A percentile compares a stretch with the other conserved stretches of the same genome.
Conservation (phyloP, 192 early-diverging fungal genomes). For the Thamnidium elegans region DNA sequence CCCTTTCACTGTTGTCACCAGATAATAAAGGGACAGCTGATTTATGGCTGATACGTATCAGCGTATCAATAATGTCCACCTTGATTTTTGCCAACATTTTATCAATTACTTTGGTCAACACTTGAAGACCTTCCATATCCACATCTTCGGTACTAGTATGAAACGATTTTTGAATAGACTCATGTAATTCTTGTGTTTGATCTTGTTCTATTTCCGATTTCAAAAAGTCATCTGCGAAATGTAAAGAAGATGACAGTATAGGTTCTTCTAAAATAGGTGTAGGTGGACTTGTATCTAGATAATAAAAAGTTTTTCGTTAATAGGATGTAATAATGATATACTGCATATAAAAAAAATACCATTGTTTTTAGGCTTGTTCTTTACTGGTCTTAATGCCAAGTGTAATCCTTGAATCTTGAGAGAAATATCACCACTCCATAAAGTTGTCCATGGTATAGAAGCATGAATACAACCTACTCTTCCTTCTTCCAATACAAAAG, state of each 20-base stretch:
- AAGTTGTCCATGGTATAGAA: constrained; percentile 78
- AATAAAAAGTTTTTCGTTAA: neutral
- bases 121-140: constrained; percentile 65
- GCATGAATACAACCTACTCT: constrained; percentile 66
- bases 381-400: constrained; percentile 48
- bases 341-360: neutral
- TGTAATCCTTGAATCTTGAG: constrained; percentile 69
- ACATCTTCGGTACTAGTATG: constrained; percentile 29
- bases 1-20: constrained; percentile 7
- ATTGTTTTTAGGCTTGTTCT: constrained; percentile 24
- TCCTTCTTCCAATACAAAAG: constrained; percentile 69
- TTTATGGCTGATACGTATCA: constrained; percentile 46
- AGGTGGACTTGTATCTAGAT: neutral
- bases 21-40: constrained; percentile 36
- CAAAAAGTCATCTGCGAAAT: constrained; percentile 88
- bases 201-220: constrained; percentile 57
- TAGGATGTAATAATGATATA: neutral
- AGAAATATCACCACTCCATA: constrained; percentile 76
- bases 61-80: constrained; percentile 58
- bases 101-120: constrained; percentile 78
- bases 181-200: constrained; percentile 59
- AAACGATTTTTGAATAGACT: constrained; percentile 53
- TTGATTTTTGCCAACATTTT: constrained; percentile 80
- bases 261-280: constrained; percentile 42
- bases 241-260: constrained; percentile 76